Conservation (phyloP, 129 eudicot genomes). For the Silybum marianum region DNA sequence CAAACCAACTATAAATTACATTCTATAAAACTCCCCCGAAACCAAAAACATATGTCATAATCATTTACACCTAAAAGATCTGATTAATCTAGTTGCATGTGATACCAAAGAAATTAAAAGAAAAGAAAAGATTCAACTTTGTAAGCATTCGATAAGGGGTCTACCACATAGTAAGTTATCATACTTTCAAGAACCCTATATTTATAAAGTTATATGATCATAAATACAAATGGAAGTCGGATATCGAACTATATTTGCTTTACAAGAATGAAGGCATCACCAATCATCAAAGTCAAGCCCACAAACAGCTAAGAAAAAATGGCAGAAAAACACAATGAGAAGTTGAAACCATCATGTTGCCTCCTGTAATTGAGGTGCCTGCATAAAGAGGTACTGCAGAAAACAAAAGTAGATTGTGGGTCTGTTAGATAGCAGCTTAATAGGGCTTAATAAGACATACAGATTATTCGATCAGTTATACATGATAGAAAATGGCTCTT, state of each 20-base stretch:
- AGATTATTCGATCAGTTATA: no score
- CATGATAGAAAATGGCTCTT: no score
- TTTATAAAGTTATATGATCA: constrained; percentile 17
- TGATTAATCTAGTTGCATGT: constrained; percentile 4
- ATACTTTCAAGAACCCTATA: not conserved
- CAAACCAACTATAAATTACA: not conserved
- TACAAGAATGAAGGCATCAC: not conserved
- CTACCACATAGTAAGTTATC: not conserved
- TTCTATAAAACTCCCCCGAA: not conserved
- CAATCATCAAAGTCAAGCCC: not conserved
- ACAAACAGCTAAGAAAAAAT: constrained; percentile 5
- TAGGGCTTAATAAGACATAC: no score
- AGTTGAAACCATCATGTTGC: constrained; percentile 36
- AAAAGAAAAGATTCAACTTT: constrained; percentile 10
- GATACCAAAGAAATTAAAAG: not conserved
- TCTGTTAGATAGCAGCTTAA: not conserved
- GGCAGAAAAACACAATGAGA: constrained; percentile 10
- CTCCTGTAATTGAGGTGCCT: constrained; percentile 59
- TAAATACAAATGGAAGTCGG: constrained; percentile 1
- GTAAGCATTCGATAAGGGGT: constrained; percentile 13
- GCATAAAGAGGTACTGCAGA: constrained; percentile 79
- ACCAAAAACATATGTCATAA: not conserved
- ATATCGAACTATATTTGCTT: constrained; percentile 5
- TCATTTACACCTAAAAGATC: not conserved
- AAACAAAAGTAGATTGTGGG: not conserved